phyloP scores from a whole-genome alignment of 2,329 filamentous ascomycete genomes.

The Rasamsonia emersonii region DNA sequence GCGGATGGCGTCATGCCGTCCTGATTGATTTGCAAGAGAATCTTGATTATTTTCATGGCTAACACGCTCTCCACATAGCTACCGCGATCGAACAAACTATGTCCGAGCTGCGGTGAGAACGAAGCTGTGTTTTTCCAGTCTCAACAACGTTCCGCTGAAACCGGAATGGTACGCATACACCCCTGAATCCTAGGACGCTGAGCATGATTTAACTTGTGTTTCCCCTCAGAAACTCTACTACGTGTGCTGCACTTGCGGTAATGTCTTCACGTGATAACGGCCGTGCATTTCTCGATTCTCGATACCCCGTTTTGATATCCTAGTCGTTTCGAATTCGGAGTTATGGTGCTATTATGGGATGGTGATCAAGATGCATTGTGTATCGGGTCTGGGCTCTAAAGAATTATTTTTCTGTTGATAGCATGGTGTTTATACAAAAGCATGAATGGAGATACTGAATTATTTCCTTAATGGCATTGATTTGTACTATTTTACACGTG shows the following conservation, averaged over 20 bases:
- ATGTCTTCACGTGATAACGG: constrained; percentile 56
- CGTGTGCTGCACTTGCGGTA: constrained; percentile 88
- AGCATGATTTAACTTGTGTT: constrained; percentile 2
- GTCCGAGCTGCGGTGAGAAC: constrained; percentile 73
- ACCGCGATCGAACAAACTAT: constrained; percentile 77
- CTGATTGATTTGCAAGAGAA: constrained; percentile 14
- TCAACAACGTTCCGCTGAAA: constrained; percentile 92
- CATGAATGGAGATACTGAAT: background rate
- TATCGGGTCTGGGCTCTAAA: constrained; percentile 10
- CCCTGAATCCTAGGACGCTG: constrained; percentile 8
- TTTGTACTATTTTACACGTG: constrained; percentile 49
- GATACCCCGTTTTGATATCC: constrained; percentile 22
- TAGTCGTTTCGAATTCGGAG: constrained; percentile 14
- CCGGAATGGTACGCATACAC: constrained; percentile 91
- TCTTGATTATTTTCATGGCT: constrained; percentile 15
- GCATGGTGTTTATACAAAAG: constrained; percentile 3
- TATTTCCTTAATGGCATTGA: constrained; percentile 1
- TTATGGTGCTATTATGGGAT: constrained; percentile 12
- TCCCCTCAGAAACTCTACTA: constrained; percentile 70
- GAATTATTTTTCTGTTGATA: constrained; percentile 5
- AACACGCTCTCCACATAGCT: constrained; percentile 52
- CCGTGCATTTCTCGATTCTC: constrained; percentile 14
- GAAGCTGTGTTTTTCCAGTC: constrained; percentile 99
- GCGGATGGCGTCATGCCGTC: constrained; percentile 4
- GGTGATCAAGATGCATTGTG: constrained; percentile 8